Base-by-base conservation (phyloP, 345 rosid genomes). In the Punica granatum region DNA sequence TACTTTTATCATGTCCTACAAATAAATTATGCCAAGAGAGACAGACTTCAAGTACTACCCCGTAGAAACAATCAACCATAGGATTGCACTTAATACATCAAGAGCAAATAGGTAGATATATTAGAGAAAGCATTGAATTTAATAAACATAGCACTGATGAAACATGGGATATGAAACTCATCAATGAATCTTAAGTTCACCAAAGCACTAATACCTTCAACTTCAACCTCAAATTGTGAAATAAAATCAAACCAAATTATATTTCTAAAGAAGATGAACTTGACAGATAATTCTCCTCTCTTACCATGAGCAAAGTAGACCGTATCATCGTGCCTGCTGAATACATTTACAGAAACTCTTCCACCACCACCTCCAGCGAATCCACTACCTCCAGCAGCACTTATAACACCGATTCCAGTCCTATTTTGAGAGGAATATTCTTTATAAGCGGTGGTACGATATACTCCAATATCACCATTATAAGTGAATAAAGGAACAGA, bases 331-430 rank as follows among this genome's bases (percentile, higher is more conserved):
- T 83, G 92, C 72, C 89, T 78, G 76, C 92, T 87, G 74, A 87
- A 87, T 75, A 80, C 92, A 72, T 87, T 49, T 31, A 87, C 72
- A 21, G 92, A 82, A 58, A 87, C 78, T 70, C 92, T 81, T 70
- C 92, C 89, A 32, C 92, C 92, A 61, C 92, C 92, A 60, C 92
- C 92, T 44, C 92, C 92, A 72, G 87, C 89, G 78, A 84, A 87
- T 42, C 92, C 92, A 70, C 81, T 70, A 36, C 92, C 92, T 42
- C 92, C 92, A 19, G 81, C 63, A 14, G 92, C 89, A 77, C 86
- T 87, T 63, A 83, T 70, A 58, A 44, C 71, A 69, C 89, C 87
- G 58, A 60, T 74, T 67, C 89, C 92, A 33, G 77, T 78, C 89
- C 89, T 87, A 83, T 63, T 4, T 73, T 67, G 59, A 48, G 67